Conservation (phyloP, 1,139 yeast species). For the Taiozyma sp. region DNA sequence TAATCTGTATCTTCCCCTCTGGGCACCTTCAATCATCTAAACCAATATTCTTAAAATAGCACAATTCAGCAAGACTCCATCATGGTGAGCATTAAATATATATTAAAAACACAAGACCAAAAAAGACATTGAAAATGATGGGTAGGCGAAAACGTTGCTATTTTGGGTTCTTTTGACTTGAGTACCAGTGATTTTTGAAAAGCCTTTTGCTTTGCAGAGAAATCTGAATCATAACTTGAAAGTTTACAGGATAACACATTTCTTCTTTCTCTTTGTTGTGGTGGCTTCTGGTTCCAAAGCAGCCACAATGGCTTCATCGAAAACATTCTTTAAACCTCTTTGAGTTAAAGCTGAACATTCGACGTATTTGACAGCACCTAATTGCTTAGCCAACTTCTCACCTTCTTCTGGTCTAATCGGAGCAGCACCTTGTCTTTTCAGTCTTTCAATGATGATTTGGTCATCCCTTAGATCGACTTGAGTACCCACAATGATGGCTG, state of each 20-base stretch:
- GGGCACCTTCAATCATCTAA: neutral
- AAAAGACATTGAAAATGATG: neutral
- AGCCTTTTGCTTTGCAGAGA: neutral
- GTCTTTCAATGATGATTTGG: slow-evolving; percentile 82
- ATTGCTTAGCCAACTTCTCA: slow-evolving; percentile 86
- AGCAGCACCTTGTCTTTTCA: slow-evolving; percentile 83
- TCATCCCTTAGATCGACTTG: slow-evolving; percentile 94
- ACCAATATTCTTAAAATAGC: neutral
- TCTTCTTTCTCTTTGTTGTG: slow-evolving; percentile 55
- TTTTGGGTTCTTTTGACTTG: neutral
- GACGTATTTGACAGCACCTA: slow-evolving; percentile 92
- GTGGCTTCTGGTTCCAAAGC: slow-evolving; percentile 90
- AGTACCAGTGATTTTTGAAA: neutral
- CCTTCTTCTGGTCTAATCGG: slow-evolving; percentile 89
- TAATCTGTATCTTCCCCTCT: neutral
- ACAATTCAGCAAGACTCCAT: neutral
- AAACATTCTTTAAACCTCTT: slow-evolving; percentile 91
- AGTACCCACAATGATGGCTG: slow-evolving; percentile 93
- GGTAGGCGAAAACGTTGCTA: neutral
- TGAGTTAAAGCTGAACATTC: slow-evolving; percentile 98
- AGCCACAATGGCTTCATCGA: slow-evolving; percentile 96
- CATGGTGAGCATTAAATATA: neutral
- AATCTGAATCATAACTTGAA: neutral
- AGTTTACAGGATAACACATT: slow-evolving; percentile 61
- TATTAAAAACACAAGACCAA: neutral